Percentiles rank a stretch among this genome's conserved stretches.
Conservation (phyloP, 352 stramenopile genomes). For the Globisporangium orthogonon region DNA sequence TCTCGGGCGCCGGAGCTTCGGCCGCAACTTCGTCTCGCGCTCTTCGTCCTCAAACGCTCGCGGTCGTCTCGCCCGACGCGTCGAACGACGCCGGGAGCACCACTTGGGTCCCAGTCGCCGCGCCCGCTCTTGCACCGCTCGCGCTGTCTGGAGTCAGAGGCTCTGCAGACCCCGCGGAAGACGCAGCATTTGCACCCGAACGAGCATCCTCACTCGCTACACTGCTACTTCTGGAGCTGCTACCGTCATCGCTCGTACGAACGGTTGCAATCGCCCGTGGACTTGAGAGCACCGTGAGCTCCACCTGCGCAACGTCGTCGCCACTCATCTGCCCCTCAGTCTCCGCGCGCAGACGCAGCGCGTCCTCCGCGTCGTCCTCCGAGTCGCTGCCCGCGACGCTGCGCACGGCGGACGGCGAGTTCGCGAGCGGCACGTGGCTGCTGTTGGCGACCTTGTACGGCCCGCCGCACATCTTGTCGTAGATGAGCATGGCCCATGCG, state of each 20-base stretch:
- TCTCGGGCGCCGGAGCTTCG: too few relatives aligned
- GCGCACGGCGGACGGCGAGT: conserved; percentile 37
- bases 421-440: conserved; percentile 56
- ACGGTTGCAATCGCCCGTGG: background rate
- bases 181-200: background rate
- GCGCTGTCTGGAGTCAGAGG: background rate
- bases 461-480: conserved; percentile 68
- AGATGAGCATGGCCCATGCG: conserved; percentile 51
- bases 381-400: conserved; percentile 25
- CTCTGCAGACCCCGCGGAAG: too few relatives aligned
- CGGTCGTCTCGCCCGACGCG: background rate
- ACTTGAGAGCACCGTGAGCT: conserved; percentile 9
- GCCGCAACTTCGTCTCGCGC: background rate
- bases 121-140: background rate
- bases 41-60: background rate
- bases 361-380: conserved; percentile 20
- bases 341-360: background rate
- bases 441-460: conserved; percentile 82
- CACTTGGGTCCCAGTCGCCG: background rate
- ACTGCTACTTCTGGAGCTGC: background rate
- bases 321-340: background rate
- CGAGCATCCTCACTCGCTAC: background rate
- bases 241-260: background rate
- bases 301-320: conserved; percentile 4
- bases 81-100: background rate